phyloP scores from a whole-genome alignment of 176 grass and related monocot species.

The Rhynchospora breviuscula region DNA sequence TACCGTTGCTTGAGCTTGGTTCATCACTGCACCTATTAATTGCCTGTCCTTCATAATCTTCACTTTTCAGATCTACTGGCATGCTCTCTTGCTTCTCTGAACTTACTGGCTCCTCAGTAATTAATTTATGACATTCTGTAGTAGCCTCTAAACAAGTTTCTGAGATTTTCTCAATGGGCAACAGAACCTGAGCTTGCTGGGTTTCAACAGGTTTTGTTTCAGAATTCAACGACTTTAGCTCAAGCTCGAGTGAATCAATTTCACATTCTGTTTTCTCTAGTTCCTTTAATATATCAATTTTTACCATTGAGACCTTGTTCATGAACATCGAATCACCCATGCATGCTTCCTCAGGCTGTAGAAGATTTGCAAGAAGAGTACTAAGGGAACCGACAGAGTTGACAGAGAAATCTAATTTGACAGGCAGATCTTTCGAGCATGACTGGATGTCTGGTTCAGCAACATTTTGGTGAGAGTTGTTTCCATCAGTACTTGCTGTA shows the following conservation, averaged over 20 bases:
- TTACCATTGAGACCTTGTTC: constrained; percentile 36
- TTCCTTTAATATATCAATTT: constrained; percentile 36
- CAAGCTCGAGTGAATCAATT: constrained; percentile 44
- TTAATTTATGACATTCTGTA: background rate
- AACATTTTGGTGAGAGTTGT: constrained; percentile 3
- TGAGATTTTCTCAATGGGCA: background rate
- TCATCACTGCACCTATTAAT: background rate
- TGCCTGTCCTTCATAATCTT: background rate
- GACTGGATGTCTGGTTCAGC: background rate
- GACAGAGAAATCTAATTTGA: constrained; percentile 28
- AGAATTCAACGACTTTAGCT: constrained; percentile 31
- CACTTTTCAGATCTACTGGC: background rate
- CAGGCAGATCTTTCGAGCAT: constrained; percentile 10
- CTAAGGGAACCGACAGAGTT: constrained; percentile 24
- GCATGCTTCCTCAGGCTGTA: constrained; percentile 38
- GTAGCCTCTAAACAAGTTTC: background rate
- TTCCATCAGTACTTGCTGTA: constrained; percentile 7
- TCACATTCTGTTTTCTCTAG: constrained; percentile 44
- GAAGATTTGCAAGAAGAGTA: constrained; percentile 32
- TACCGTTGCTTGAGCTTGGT: background rate
- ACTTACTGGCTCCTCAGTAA: background rate
- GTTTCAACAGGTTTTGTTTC: background rate
- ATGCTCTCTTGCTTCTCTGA: constrained; percentile 2
- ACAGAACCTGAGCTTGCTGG: background rate
- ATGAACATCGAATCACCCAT: constrained; percentile 40